Conservation (phyloP, 805 yeast species). For the Nakazawaea molendinolei region DNA sequence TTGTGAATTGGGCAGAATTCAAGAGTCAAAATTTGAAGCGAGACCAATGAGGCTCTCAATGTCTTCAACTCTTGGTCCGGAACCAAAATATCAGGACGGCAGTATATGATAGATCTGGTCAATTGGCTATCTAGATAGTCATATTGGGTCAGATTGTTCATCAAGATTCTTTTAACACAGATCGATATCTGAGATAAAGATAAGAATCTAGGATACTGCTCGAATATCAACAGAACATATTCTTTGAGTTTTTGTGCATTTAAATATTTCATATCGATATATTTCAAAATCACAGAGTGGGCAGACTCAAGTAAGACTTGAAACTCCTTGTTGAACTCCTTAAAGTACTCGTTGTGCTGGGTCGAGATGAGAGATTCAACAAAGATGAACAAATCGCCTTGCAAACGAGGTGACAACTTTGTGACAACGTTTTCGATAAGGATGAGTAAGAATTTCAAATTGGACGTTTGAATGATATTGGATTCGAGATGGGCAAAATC, state of each 20-base stretch:
- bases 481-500: constrained; percentile 21
- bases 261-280: constrained; percentile 14
- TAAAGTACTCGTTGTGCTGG: no score
- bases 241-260: not conserved
- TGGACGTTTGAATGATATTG: constrained; percentile 28
- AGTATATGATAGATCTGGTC: constrained; percentile 1
- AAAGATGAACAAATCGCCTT: constrained; percentile 18
- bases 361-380: no score
- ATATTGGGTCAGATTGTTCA: constrained; percentile 10
- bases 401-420: constrained; percentile 19
- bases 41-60: constrained; percentile 40
- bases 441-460: constrained; percentile 38
- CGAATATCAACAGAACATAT: not conserved
- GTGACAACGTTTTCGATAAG: constrained; percentile 38
- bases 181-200: constrained; percentile 2
- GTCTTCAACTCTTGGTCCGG: constrained; percentile 17
- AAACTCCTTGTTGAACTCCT: no score
- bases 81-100: constrained; percentile 17
- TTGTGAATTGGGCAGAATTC: constrained; percentile 42
- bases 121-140: constrained; percentile 3
- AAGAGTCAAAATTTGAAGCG: constrained; percentile 41
- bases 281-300: constrained; percentile 50
- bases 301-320: constrained; percentile 47
- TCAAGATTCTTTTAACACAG: not conserved
- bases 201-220: constrained; percentile 5